These are phyloP conservation scores for Thinopyrum obtusiflorum DNA, from an alignment of 202 grass and related monocot species.

Conservation along the genomic window DNA sequence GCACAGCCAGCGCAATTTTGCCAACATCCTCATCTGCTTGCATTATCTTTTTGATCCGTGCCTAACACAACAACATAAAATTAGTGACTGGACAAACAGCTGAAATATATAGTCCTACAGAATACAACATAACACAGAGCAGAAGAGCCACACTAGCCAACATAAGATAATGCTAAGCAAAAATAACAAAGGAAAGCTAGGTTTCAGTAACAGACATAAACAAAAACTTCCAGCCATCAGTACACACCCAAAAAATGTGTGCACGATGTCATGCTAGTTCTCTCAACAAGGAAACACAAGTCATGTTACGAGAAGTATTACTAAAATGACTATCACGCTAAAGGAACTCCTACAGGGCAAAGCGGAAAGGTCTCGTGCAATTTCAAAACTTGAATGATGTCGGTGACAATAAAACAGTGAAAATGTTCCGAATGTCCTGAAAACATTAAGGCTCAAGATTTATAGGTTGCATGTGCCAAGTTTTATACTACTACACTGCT, in stretches of 20 bases:
- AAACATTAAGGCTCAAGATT: not conserved
- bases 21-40: slow-evolving; percentile 99
- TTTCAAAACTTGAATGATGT: slow-evolving; percentile 16
- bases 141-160: slow-evolving; percentile 3
- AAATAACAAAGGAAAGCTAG: not conserved
- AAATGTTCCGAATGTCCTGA: not conserved
- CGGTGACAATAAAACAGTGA: slow-evolving; percentile 17
- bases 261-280: not conserved
- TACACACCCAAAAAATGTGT: not conserved
- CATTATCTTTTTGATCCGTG: slow-evolving; percentile 99
- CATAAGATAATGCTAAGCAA: slow-evolving; percentile 4
- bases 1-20: slow-evolving; percentile 93
- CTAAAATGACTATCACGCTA: not conserved
- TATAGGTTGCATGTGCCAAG: not conserved
- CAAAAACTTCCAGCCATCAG: not conserved
- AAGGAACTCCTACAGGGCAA: not conserved
- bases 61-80: slow-evolving; percentile 39
- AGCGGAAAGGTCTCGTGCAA: not conserved
- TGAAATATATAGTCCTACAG: slow-evolving; percentile 13
- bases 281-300: not conserved
- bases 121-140: not conserved
- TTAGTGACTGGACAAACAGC: slow-evolving; percentile 19
- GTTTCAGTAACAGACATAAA: not conserved
- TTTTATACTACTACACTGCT: not conserved
- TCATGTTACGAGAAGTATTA: not conserved